Evolutionary conservation across 768 basidiomycete species (phyloP), one percentile per base, ranked within the genome.

Genomic region (Russula sp.): DNA sequence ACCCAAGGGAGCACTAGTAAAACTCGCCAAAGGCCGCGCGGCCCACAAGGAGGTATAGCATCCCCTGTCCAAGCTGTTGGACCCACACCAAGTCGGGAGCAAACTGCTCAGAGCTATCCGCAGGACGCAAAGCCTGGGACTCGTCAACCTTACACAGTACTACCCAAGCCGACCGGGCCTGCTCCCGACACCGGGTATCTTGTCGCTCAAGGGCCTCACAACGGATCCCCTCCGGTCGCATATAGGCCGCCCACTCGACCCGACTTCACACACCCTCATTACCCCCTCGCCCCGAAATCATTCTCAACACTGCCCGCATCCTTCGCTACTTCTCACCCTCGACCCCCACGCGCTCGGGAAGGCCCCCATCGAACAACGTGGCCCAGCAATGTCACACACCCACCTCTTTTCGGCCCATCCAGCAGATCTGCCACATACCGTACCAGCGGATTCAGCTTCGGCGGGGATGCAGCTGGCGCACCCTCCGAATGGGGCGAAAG

Each of bases 311-410:
- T 45, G 25, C 25, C 25, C 25, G 25, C 25, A 22, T 54, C 52
- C 9, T 54, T 54, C 16, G 29, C 10, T 1, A 54, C 52, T 5
- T 47, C 52, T 41, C 59, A n/a, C 36, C 10, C 43, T 54, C 45
- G 38, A 20, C 36, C 52, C 22, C 52, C 22, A 41, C 36, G 3
- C 36, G 11, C 25, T 22, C 36, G 5, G 7, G 59, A 54, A 32
- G 45, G 59, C 11, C 39, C 52, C 18, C 38, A 47, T 11, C 51
- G 59, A 36, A 48, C 38, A 22, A 60, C 59, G 14, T 60, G 59
- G 59, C 45, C 59, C 22, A 36, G n/a, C 10, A 34, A 29, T 29
- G 22, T 38, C 36, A 25, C 49, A 20, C 18, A 39, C 34, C 29
- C 36, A 18, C 34, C 7, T 32, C 43, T 25, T 16, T 43, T n/a